Conservation (phyloP, 2,329 filamentous ascomycete species). For the Aspergillus sp. region DNA sequence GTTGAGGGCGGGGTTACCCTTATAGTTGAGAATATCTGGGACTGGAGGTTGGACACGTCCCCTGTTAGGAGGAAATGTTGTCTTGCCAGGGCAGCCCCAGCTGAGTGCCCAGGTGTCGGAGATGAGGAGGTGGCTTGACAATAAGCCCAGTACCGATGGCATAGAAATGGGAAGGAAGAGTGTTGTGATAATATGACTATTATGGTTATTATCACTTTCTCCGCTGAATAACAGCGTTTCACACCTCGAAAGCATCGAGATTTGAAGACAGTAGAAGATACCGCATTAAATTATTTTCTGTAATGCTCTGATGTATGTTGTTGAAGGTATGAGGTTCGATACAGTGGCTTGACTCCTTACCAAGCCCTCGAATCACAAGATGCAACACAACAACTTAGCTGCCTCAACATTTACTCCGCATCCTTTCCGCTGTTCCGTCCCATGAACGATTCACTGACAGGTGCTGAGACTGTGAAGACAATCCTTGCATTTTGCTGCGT, state of each 20-base stretch:
- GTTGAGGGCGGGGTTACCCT: neutral
- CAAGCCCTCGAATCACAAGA: neutral
- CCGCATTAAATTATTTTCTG: neutral
- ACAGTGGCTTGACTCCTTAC: neutral
- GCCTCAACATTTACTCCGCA: neutral
- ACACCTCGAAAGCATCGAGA: too few relatives aligned
- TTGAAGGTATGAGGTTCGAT: neutral
- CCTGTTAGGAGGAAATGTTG: neutral
- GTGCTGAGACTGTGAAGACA: neutral
- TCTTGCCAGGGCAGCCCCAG: neutral
- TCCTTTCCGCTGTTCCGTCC: neutral
- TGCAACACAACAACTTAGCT: neutral
- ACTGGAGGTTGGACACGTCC: neutral
- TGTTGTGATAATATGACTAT: neutral
- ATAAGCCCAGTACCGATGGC: neutral
- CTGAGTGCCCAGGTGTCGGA: neutral
- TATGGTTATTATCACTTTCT: neutral
- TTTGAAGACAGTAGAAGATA: neutral
- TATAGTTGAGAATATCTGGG: neutral
- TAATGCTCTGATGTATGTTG: too few relatives aligned
- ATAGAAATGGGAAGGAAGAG: neutral
- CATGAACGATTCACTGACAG: neutral
- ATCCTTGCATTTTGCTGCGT: slow-evolving; percentile 1
- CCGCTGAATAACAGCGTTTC: neutral
- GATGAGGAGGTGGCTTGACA: neutral